Evolutionary conservation across 1,284 basidiomycete species (phyloP).

Genomic region (Ganoderma resinaceum): DNA sequence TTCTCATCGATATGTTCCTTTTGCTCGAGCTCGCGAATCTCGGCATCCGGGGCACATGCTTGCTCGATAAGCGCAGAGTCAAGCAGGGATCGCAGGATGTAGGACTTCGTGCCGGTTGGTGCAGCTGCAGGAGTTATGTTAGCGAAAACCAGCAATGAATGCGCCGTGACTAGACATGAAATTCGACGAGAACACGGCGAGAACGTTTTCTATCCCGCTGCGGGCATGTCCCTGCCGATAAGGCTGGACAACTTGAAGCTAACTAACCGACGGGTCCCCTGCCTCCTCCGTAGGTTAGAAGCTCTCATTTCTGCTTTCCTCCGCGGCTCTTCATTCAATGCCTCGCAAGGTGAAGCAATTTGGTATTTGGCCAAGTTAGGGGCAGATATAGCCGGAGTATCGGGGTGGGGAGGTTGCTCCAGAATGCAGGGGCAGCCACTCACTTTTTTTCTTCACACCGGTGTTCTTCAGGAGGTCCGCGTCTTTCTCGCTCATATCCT

Average conservation of each 20-base stretch:
- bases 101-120: constrained; percentile 69
- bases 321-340: neutral
- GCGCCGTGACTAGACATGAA: neutral
- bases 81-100: constrained; percentile 62
- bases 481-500: constrained; percentile 45
- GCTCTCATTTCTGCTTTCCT: no score
- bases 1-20: constrained; percentile 54
- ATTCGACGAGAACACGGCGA: no score
- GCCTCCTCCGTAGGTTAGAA: neutral
- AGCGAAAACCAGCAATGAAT: neutral
- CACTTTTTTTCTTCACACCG: constrained; percentile 63
- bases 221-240: neutral
- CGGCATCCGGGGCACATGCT: constrained; percentile 59
- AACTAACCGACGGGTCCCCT: neutral
- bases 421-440: constrained; percentile 1
- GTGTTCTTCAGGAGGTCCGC: constrained; percentile 56
- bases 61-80: constrained; percentile 62
- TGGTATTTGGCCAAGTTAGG: no score
- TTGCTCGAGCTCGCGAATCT: constrained; percentile 64
- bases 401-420: neutral
- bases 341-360: neutral
- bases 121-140: constrained; percentile 47
- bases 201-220: no score
- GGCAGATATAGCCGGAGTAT: no score
- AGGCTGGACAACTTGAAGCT: neutral